Percentiles rank a stretch among this genome's conserved stretches.
These are phyloP conservation scores for Rhizoctonia solani DNA, from an alignment of 1,284 basidiomycete species.

Conservation along the genomic window DNA sequence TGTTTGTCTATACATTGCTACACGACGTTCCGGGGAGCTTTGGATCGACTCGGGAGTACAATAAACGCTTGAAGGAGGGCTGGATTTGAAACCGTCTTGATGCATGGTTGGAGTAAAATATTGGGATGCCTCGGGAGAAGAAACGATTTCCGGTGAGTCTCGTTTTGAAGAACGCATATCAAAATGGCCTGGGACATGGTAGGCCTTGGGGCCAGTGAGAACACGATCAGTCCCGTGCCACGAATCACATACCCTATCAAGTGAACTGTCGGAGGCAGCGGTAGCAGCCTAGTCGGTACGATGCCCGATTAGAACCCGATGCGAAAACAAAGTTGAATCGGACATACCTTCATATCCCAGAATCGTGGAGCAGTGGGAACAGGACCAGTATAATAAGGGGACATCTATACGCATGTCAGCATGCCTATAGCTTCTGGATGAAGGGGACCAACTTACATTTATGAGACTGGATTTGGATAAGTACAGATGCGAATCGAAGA, in stretches of 20 bases:
- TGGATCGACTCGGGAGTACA: constrained; percentile 23
- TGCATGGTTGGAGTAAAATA: constrained; percentile 26
- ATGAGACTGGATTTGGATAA: constrained; percentile 27
- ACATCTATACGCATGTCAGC: constrained; percentile 24
- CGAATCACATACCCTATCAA: constrained; percentile 32
- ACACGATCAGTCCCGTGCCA: constrained; percentile 13
- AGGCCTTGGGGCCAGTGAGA: constrained; percentile 30
- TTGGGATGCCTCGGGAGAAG: constrained; percentile 25
- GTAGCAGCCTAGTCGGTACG: constrained; percentile 10
- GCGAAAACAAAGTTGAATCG: constrained; percentile 2
- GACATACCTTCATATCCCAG: constrained; percentile 33
- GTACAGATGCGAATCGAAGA: constrained; percentile 29
- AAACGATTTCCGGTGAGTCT: constrained; percentile 27
- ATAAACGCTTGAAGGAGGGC: constrained; percentile 16
- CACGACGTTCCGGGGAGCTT: constrained; percentile 16
- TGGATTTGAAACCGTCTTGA: constrained; percentile 23
- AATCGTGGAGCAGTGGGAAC: constrained; percentile 32
- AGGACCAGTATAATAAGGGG: constrained; percentile 35
- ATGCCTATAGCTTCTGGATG: not conserved
- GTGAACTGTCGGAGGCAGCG: constrained; percentile 5
- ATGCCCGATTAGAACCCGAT: not conserved
- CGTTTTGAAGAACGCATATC: constrained; percentile 28
- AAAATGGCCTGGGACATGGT: constrained; percentile 30
- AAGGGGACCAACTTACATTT: constrained; percentile 10
- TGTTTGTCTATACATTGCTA: constrained; percentile 20